Conservation (phyloP, 2,329 filamentous ascomycete species). For the Diaporthe capsici region DNA sequence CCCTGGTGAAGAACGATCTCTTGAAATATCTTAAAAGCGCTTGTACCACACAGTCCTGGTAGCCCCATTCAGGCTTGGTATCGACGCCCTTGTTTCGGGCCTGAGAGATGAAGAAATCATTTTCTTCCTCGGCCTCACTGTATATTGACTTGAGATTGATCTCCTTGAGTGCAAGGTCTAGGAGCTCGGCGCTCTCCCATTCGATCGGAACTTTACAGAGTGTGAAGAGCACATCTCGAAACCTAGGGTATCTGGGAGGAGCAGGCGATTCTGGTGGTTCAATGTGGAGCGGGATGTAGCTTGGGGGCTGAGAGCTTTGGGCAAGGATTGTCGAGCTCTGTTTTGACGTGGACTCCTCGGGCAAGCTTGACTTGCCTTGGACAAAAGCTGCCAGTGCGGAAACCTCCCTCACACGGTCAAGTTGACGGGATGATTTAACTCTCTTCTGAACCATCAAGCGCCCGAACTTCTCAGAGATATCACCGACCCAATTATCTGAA, state of each 20-base stretch:
- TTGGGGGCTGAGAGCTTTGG: too few species aligned
- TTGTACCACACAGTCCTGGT: slow-evolving; percentile 95
- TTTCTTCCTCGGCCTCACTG: slow-evolving; percentile 92
- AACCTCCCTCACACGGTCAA: too few species aligned
- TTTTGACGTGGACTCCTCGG: slow-evolving; percentile 35
- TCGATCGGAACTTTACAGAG: slow-evolving; percentile 89
- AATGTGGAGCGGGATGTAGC: too few species aligned
- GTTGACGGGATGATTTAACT: slow-evolving; percentile 80
- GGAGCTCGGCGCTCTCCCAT: slow-evolving; percentile 93
- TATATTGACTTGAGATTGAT: slow-evolving; percentile 94
- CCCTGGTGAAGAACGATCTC: slow-evolving; percentile 92
- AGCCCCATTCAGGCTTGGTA: slow-evolving; percentile 89
- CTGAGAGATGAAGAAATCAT: slow-evolving; percentile 86
- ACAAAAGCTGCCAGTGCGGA: slow-evolving; percentile 48
- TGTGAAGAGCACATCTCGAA: slow-evolving; percentile 85
- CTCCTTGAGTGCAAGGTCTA: slow-evolving; percentile 89
- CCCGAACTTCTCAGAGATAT: slow-evolving; percentile 86
- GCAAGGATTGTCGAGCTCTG: too few species aligned
- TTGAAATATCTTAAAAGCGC: slow-evolving; percentile 92
- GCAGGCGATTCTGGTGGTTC: too few species aligned
- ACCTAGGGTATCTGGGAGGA: slow-evolving; percentile 63
- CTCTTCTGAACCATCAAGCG: slow-evolving; percentile 87
- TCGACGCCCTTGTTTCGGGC: slow-evolving; percentile 88
- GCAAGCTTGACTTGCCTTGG: slow-evolving; percentile 59
- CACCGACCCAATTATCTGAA: slow-evolving; percentile 81